Conservation (phyloP, 495 filamentous ascomycete species). For the Daldinia caldariorum region DNA sequence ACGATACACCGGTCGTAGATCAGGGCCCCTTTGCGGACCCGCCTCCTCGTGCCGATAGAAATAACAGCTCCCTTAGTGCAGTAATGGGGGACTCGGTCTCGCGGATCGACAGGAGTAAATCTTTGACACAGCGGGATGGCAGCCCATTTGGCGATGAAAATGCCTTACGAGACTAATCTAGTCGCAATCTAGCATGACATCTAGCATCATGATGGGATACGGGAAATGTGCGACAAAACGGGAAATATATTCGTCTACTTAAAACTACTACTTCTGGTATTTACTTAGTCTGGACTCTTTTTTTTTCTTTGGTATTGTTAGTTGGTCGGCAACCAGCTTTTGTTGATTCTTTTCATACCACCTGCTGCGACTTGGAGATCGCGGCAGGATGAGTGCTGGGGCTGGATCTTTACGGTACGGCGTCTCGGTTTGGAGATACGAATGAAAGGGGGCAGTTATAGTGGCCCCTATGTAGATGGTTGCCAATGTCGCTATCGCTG, state of each 20-base stretch:
- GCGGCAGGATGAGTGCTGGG: constrained; percentile 27
- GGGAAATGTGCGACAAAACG: constrained; percentile 39
- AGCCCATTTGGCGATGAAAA: constrained; percentile 68
- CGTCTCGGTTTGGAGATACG: constrained; percentile 45
- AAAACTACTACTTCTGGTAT: constrained; percentile 38
- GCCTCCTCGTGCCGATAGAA: constrained; percentile 46
- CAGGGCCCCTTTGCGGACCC: constrained; percentile 71
- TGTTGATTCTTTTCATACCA: constrained; percentile 41
- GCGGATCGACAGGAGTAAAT: constrained; percentile 46
- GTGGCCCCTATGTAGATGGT: constrained; percentile 17
- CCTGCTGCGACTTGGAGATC: constrained; percentile 13
- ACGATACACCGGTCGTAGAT: constrained; percentile 59
- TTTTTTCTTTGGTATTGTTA: constrained; percentile 19
- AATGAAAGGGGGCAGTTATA: constrained; percentile 33
- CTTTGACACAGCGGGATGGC: constrained; percentile 46
- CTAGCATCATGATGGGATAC: constrained; percentile 45
- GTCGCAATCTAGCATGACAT: constrained; percentile 26
- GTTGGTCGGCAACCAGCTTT: constrained; percentile 24
- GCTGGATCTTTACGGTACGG: constrained; percentile 41
- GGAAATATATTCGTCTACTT: constrained; percentile 33
- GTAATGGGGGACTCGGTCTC: constrained; percentile 63
- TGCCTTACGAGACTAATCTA: constrained; percentile 55
- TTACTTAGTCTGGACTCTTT: constrained; percentile 41
- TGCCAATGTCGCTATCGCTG: constrained; percentile 18
- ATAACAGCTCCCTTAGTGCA: constrained; percentile 60